Base-by-base conservation (phyloP, 2,329 filamentous ascomycete species). In the Phaeosphaeria sp. region DNA sequence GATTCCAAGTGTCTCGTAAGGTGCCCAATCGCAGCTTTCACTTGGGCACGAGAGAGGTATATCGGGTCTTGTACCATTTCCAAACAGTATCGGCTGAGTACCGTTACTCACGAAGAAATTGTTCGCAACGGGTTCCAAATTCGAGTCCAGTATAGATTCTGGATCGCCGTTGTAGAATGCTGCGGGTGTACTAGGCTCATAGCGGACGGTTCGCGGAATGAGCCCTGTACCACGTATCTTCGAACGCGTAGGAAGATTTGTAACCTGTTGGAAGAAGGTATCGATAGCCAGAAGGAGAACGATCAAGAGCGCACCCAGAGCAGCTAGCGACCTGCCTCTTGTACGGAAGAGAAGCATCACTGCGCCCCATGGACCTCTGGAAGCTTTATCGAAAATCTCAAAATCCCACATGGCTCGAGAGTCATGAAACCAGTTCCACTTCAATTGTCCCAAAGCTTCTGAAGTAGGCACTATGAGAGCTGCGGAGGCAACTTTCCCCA, bases 371-470 rank as follows among this genome's bases (percentile, higher is more conserved):
- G 67, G 56, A 0, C 63, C 62, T 17, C 65, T 33, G 0, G 66
- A 62, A 3, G 66, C 62, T 7, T 68, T 68, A n/a, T 72, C 71
- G 11, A 73, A 74, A 3, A 68, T 65, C n/a, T 75, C 70, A 10
- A 74, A 73, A 43, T 75, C 72, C 63, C 66, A 68, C 47, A 74
- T 67, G 2, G 59, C 61, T 4, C 51, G 62, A 0, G 66, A 60
- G 0, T 54, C 46, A 1, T 61, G 22, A 7, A 66, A 65, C 68
- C 71, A 72, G 10, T 56, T 58, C 65, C 72, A 74, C 46, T 73
- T 73, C 2, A 72, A 46, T 21, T 73, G 69, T 0, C 71, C 69
- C 0, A 73, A 55, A 1, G 65, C 68, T 56, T 73, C 69, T 1
- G 68, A 54, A 0, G 66, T 64, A 2, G 68, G 71, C 0, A 72